Evolutionary conservation across 192 early-diverging fungal genomes (phyloP).

Genomic region (Backusella liffmaniae): DNA sequence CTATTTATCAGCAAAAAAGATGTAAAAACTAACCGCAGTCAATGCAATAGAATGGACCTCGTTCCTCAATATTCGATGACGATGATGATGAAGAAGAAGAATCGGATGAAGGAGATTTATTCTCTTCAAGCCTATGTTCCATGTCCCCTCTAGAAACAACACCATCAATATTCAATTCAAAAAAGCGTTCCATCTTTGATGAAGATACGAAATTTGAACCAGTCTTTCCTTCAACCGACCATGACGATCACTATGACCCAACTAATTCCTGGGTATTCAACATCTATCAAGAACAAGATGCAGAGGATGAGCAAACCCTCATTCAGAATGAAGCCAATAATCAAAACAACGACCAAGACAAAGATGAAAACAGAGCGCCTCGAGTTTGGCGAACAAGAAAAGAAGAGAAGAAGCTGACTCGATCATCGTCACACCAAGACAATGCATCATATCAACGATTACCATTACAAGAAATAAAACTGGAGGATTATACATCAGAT

Average conservation of each 20-base stretch:
- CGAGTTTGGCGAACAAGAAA: background rate
- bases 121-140: background rate
- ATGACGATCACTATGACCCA: background rate
- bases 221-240: background rate
- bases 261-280: background rate
- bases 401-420: background rate
- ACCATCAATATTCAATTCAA: background rate
- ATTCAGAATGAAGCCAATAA: background rate
- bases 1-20: background rate
- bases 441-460: background rate
- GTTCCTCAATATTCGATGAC: background rate
- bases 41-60: background rate
- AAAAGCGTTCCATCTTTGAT: constrained; percentile 3
- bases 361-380: constrained; percentile 3
- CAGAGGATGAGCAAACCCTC: background rate
- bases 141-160: background rate
- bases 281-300: background rate
- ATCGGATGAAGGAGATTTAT: constrained; percentile 13
- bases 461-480: constrained; percentile 9
- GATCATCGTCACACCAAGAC: background rate
- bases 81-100: background rate
- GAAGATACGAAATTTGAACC: background rate
- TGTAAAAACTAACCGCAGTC: background rate
- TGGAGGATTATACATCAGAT: constrained; percentile 14
- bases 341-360: background rate